A percentile compares a stretch with the other conserved stretches of the same genome.
Evolutionary conservation across 164 flowering plant genomes (phyloP).

Genomic region (Berberis vulgaris): DNA sequence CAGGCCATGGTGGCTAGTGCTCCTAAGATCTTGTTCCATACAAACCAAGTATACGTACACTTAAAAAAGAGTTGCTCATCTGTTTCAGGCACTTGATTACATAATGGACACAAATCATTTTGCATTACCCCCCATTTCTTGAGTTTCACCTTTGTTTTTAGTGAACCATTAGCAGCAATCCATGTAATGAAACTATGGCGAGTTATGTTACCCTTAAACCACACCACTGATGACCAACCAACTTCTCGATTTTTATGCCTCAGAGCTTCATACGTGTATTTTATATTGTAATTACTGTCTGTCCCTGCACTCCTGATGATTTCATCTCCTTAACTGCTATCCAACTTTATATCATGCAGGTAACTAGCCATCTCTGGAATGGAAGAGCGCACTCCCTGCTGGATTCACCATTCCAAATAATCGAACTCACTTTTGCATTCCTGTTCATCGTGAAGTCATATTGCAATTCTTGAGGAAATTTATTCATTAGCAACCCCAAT

Average conservation of each 20-base stretch:
- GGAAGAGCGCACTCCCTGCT: neutral
- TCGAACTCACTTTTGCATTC: neutral
- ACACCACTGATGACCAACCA: neutral
- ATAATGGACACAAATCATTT: too few species aligned
- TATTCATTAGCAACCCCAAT: neutral
- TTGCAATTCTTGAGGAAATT: neutral
- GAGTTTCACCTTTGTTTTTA: too few species aligned
- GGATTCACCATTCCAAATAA: neutral
- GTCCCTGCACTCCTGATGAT: neutral
- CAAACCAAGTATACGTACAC: too few species aligned
- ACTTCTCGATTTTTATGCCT: neutral
- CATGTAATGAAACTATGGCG: neutral
- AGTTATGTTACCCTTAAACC: neutral
- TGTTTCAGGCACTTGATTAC: too few species aligned
- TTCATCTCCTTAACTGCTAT: neutral
- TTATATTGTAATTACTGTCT: neutral
- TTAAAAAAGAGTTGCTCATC: too few species aligned
- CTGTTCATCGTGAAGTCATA: neutral
- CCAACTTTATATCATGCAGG: neutral
- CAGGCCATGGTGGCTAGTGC: too few species aligned
- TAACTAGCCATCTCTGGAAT: neutral
- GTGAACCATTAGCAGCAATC: neutral
- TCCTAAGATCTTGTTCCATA: too few species aligned
- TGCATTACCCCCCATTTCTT: too few species aligned
- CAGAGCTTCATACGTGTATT: neutral